Base-by-base conservation (phyloP, 2,329 filamentous ascomycete species). In the Amauroascus niger region DNA sequence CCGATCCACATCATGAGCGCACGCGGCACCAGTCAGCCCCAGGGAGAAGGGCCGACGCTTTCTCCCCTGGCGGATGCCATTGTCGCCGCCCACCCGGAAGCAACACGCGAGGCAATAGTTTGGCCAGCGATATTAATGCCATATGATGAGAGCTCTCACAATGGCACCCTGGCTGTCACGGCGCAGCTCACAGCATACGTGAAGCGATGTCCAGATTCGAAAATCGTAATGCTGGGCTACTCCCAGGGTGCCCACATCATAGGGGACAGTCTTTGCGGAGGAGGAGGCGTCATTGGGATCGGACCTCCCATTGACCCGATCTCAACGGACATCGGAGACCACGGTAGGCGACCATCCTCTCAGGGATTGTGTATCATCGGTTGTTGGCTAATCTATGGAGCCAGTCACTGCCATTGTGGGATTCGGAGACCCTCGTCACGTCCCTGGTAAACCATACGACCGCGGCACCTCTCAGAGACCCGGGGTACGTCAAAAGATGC, bases 221-320 rank as follows among this genome's bases (percentile, higher is more conserved):
- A 57, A 14, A 44, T 57, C 46, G 52, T 57, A 7, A 43, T 57
- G 33, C 35, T 57, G 24, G 55, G 55, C 37, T 57, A 52, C 26
- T 57, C 55, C 6, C 55, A 57, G 35, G 55, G 55, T 6, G 52
- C 55, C n/a, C 55, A 57, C 39, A 41, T 57, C 8, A 45, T 57
- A 5, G 35, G 41, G 2, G 55, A 57, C 43, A 52, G 48, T 13
- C 18, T 57, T 1, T 57, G 55, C 33, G 55, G 55, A 39, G 43
- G 49, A 24, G 40, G 52, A 37, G 48, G 35, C 0, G 1, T 41
- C n/a, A 7, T 45, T 52, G 47, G 47, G 32, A 9, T 52, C n/a
- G 50, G 50, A 1, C 50, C 50, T 22, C 11, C 24, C 13, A 46
- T 32, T 18, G 8, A 18, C 6, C 50, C 50, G 14, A 52, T 52